Base-by-base conservation (phyloP, 1,139 yeast genomes). In the Yarrowia galli region DNA sequence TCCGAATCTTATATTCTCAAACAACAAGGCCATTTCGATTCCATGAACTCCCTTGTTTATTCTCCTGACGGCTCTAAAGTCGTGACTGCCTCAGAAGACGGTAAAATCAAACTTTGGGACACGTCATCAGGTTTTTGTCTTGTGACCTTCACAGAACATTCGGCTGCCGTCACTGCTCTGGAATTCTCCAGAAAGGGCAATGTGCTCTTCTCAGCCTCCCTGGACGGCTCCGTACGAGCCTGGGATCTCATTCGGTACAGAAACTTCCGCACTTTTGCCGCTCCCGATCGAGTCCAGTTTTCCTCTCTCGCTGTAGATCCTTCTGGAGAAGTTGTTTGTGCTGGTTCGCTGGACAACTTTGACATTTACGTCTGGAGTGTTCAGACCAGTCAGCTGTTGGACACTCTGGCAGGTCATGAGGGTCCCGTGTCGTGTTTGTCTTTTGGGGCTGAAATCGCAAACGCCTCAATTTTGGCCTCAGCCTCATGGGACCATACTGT, bases 401-500 rank as follows among this genome's bases (percentile, higher is more conserved):
- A 96, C 75, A 85, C 91, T 25, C 82, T 95, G 65, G 82, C 95
- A 6, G 99, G 98, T 7, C 99, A 95, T 77, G 97, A 91, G 74
- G 99, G 98, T 0, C 99, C 99, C 0, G 89, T 95, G 3, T 91
- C 97, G 1, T 87, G 92, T 72, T 82, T 95, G 61, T 87, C 96
- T 13, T 95, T 96, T 78, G 97, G 98, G 65, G 81, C 81, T 16
- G 98, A 92, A 75, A 61, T 61, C 8, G 43, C 56, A 18, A 46
- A 61, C 32, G 88, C 85, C 70, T 81, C 82, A 5, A 83, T 88
- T 13, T 82, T 95, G 69, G 98, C 97, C 2, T 89, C 96, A 69
- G 96, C 97, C 1, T 89, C 97, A 35, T 96, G 99, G 99, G 99
- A 95, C 79, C 90, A 89, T 74, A 92, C 98, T 1, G 89, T 93